Conservation (phyloP, 768 basidiomycete species). For the Termitomyces heimii region DNA sequence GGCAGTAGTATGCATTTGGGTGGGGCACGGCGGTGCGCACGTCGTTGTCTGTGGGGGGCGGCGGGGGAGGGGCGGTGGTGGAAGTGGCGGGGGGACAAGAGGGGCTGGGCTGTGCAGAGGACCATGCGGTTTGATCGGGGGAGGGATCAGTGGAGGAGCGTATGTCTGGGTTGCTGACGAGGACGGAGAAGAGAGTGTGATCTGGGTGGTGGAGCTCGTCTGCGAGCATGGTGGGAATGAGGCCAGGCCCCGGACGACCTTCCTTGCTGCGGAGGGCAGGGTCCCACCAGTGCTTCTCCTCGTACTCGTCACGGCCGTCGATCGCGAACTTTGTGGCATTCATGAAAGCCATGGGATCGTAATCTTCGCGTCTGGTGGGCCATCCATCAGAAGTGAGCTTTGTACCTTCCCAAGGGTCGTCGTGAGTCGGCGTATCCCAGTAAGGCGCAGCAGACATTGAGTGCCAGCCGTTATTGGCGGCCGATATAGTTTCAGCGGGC, state of each 20-base stretch:
- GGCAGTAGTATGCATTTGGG: conserved; percentile 79
- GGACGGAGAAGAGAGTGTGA: conserved; percentile 65
- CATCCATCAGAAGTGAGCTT: conserved; percentile 10
- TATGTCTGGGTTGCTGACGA: conserved; percentile 24
- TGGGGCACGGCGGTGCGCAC: conserved; percentile 70
- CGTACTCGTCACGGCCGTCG: conserved; percentile 51
- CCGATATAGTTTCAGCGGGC: conserved; percentile 13
- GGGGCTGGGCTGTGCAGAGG: background rate
- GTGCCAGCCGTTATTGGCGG: conserved; percentile 5
- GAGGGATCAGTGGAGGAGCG: background rate
- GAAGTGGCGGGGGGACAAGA: background rate
- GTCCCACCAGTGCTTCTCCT: conserved; percentile 73
- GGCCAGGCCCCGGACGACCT: conserved; percentile 63
- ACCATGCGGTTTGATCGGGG: background rate
- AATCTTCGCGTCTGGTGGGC: conserved; percentile 7
- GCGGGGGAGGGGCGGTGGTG: conserved; percentile 21
- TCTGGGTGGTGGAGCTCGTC: conserved; percentile 67
- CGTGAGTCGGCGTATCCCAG: background rate
- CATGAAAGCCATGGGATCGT: conserved; percentile 17
- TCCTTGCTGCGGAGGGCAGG: conserved; percentile 33
- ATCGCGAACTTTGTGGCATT: conserved; percentile 32
- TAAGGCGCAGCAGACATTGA: background rate
- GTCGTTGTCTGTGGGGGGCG: conserved; percentile 55
- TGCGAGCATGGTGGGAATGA: conserved; percentile 62
- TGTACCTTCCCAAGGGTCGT: background rate